Percentiles rank a stretch among this genome's conserved stretches.
Evolutionary conservation across 2,329 filamentous ascomycete species (phyloP).

Genomic region (Bisporella sp.): DNA sequence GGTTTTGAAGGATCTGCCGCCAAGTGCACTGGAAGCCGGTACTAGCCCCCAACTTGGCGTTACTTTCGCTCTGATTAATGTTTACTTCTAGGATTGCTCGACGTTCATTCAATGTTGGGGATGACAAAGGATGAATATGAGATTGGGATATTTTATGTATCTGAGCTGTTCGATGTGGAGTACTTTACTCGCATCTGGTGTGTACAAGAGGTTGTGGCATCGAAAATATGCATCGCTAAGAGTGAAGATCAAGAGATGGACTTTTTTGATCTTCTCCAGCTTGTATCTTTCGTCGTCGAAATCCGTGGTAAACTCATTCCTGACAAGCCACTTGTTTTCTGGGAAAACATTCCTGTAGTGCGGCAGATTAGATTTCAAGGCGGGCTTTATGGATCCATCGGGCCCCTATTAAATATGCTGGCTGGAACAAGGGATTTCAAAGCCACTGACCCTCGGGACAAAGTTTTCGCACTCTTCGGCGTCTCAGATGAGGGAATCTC

Average conservation of each 20-base stretch:
- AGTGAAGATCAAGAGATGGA: not conserved
- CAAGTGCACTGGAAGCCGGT: too few relatives aligned
- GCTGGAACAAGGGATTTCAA: not conserved
- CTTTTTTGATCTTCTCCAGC: not conserved
- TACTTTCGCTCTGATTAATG: too few relatives aligned
- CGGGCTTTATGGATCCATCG: not conserved
- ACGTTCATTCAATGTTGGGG: too few relatives aligned
- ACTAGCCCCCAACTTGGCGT: too few relatives aligned
- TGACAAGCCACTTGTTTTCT: not conserved
- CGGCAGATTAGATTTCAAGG: not conserved
- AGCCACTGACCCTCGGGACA: not conserved
- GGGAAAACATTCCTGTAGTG: not conserved
- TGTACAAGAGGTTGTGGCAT: not conserved
- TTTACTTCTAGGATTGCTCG: too few relatives aligned
- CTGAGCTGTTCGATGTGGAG: not conserved
- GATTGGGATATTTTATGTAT: not conserved
- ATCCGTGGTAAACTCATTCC: not conserved
- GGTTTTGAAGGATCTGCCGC: too few relatives aligned
- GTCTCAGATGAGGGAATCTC: not conserved
- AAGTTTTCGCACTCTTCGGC: not conserved
- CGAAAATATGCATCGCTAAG: not conserved
- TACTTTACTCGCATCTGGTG: not conserved
- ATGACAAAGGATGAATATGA: too few relatives aligned
- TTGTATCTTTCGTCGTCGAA: not conserved
- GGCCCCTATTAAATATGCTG: not conserved